Evolutionary conservation across 345 rosid species (phyloP).

Genomic region (Turnera subulata): DNA sequence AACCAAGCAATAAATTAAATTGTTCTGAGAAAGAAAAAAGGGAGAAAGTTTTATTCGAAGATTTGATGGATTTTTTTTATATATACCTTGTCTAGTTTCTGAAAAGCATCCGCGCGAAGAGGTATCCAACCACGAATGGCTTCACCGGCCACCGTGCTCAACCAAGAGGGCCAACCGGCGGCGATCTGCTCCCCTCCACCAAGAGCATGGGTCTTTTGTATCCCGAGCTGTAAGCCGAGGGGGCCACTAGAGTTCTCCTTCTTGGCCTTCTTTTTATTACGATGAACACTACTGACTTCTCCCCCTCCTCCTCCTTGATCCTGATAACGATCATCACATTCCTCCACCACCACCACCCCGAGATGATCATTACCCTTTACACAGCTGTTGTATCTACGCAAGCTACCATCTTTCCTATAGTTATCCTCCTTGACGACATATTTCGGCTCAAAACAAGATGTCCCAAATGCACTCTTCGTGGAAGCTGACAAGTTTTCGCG

Average conservation of each 20-base stretch:
- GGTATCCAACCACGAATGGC: slow-evolving; percentile 77
- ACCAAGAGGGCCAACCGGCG: slow-evolving; percentile 85
- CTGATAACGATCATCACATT: slow-evolving; percentile 20
- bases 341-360: slow-evolving; percentile 31
- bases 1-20: too few species aligned
- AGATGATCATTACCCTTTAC: neutral
- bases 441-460: slow-evolving; percentile 13
- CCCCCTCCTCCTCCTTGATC: slow-evolving; percentile 5
- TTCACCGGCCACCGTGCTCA: slow-evolving; percentile 57
- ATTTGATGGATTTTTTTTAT: too few species aligned
- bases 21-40: neutral
- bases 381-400: neutral
- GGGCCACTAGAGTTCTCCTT: slow-evolving; percentile 31
- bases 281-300: slow-evolving; percentile 5
- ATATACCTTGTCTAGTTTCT: slow-evolving; percentile 72
- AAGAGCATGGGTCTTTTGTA: slow-evolving; percentile 18
- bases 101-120: slow-evolving; percentile 57
- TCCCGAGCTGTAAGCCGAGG: slow-evolving; percentile 36
- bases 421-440: neutral
- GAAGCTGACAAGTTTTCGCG: slow-evolving; percentile 14
- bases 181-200: slow-evolving; percentile 58
- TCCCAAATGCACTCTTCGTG: slow-evolving; percentile 27
- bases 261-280: slow-evolving; percentile 24
- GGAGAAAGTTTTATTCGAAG: too few species aligned
- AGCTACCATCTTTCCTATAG: slow-evolving; percentile 1